Evolutionary conservation across 768 basidiomycete genomes (phyloP).

Genomic region (Gymnopilus junonius): DNA sequence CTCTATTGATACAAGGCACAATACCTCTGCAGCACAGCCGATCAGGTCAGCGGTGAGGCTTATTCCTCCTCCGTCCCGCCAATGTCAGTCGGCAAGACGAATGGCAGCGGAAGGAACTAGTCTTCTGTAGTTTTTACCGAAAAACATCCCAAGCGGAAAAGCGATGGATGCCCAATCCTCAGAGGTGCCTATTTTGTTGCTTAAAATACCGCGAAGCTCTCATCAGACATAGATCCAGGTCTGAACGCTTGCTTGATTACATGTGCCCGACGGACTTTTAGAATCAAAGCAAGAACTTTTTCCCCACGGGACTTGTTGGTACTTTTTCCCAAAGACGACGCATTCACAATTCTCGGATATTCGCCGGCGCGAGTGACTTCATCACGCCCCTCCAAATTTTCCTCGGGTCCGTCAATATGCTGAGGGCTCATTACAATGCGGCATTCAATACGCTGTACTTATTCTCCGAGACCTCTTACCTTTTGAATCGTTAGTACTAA

Average conservation of each 20-base stretch:
- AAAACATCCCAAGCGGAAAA: constrained; percentile 3
- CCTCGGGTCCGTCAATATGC: background rate
- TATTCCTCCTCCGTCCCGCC: background rate
- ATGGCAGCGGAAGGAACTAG: background rate
- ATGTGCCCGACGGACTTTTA: constrained; percentile 1
- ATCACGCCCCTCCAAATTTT: background rate
- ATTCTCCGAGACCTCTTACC: background rate
- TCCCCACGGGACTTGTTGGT: background rate
- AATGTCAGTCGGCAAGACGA: background rate
- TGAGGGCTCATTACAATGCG: background rate
- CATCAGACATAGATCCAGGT: background rate
- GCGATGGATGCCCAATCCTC: background rate
- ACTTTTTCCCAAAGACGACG: background rate
- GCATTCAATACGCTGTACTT: background rate
- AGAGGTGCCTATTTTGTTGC: background rate
- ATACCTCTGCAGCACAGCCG: background rate
- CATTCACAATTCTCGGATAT: constrained; percentile 23
- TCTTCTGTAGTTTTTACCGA: background rate
- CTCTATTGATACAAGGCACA: background rate
- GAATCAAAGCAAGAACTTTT: background rate
- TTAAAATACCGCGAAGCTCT: background rate
- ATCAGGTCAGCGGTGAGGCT: background rate
- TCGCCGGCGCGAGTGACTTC: constrained; percentile 17
- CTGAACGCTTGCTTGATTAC: background rate
- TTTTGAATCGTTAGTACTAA: constrained; percentile 4